phyloP scores from a whole-genome alignment of 192 early-diverging fungal genomes.

The Powellomyces hirtus region DNA sequence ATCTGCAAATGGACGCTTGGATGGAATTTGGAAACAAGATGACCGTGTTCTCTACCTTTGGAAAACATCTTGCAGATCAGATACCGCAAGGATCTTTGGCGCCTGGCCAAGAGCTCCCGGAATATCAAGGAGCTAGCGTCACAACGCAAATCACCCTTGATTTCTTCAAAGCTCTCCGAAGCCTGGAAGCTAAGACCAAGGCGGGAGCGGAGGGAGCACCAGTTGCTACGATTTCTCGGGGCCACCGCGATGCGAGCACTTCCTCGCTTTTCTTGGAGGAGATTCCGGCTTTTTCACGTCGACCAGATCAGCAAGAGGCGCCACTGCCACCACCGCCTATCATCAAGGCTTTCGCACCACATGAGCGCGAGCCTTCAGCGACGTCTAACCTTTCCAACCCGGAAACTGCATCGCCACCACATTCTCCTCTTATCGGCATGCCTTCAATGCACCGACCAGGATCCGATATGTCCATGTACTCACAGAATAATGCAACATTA shows the following conservation, averaged over 20 bases:
- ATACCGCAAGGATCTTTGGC: constrained; percentile 30
- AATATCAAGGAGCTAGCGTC: constrained; percentile 5
- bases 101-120: constrained; percentile 33
- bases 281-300: not conserved
- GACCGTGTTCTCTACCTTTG: constrained; percentile 30
- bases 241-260: not conserved
- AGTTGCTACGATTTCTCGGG: not conserved
- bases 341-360: not conserved
- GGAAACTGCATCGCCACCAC: not conserved
- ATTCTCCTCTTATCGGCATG: not conserved
- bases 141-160: constrained; percentile 21
- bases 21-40: constrained; percentile 38
- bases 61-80: constrained; percentile 41
- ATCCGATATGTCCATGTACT: not conserved
- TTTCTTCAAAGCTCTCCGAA: constrained; percentile 19
- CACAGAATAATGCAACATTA: not conserved
- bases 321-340: not conserved
- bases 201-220: not conserved
- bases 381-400: not conserved
- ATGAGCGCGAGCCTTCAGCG: not conserved
- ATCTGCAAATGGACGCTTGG: constrained; percentile 34
- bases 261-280: not conserved
- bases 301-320: not conserved
- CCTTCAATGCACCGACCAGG: not conserved
- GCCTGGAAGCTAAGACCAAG: not conserved